Evolutionary conservation across 2,329 filamentous ascomycete species (phyloP).

Genomic region (Emergomyces orientalis): DNA sequence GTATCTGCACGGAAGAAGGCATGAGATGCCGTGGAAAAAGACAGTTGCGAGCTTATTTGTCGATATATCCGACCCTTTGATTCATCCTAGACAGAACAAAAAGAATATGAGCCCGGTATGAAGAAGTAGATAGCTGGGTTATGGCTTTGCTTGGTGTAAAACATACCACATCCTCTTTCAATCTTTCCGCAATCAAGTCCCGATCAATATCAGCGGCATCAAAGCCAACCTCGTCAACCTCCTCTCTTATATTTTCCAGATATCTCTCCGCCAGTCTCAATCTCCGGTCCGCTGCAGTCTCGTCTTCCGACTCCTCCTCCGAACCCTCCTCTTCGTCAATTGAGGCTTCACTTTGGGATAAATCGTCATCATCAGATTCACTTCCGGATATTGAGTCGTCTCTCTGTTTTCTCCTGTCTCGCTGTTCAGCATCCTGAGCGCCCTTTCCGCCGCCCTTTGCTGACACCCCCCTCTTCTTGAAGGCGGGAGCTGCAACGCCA

Average conservation of each 20-base stretch:
- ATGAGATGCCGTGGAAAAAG: conserved; percentile 57
- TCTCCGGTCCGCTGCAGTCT: conserved; percentile 83
- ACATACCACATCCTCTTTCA: conserved; percentile 75
- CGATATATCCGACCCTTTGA: conserved; percentile 83
- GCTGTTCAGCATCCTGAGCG: conserved; percentile 34
- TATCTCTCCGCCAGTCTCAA: conserved; percentile 85
- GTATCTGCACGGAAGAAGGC: conserved; percentile 72
- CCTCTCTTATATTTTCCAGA: conserved; percentile 75
- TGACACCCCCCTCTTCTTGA: conserved; percentile 39
- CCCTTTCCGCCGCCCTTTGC: conserved; percentile 32
- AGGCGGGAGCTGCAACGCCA: conserved; percentile 32
- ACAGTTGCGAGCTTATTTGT: conserved; percentile 62
- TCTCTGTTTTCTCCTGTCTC: conserved; percentile 38
- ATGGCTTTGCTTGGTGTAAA: not conserved
- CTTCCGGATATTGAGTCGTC: conserved; percentile 83
- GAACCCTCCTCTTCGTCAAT: conserved; percentile 42
- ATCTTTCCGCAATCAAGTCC: conserved; percentile 79
- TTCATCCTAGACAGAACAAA: conserved; percentile 48
- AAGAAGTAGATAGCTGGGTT: conserved; percentile 7
- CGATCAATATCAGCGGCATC: conserved; percentile 89
- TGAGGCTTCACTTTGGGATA: conserved; percentile 38
- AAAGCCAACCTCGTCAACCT: conserved; percentile 77
- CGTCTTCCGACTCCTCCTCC: conserved; percentile 56
- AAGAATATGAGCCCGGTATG: not conserved
- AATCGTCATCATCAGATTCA: conserved; percentile 60